Base-by-base conservation (phyloP, 169 alveolate species). In the Amoebophrya sp. region DNA sequence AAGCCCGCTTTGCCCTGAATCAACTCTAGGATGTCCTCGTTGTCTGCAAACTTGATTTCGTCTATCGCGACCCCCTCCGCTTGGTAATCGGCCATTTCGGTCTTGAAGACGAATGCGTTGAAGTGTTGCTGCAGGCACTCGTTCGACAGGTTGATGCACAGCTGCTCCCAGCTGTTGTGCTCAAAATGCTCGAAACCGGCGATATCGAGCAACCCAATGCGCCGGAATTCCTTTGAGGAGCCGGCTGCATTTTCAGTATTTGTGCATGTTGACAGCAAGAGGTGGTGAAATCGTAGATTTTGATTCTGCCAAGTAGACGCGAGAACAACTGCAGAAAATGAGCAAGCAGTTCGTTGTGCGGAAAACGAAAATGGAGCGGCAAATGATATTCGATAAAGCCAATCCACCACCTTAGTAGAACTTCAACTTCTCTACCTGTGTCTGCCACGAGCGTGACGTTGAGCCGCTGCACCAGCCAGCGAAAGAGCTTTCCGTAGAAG, bases 111-210 rank as follows among this genome's bases (percentile, higher is more conserved):
- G 33, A 66, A 66, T 3, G 38, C 88, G 35, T 25, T 25, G 33
- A 7, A 7, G 35, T 25, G 88, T 25, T 66, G 88, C 35, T 25
- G 88, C 88, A 66, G 88, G 88, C 88, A 66, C 88, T 7, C 88
- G 88, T 66, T 98, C n/a, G 99, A 97, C 92, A 97, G 98, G 94
- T 98, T 98, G 93, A 98, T 98, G 93, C 97, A 97, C 92, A 98
- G 93, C 94, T 98, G 98, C 93, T 98, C 99, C 83, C 98, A 97
- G 88, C 98, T 95, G 95, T 98, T 98, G 91, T 96, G 96, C 93
- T 97, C 96, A 93, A 98, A 97, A 66, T 96, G 97, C 95, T 98
- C 99, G 94, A 98, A 98, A 0, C 99, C 99, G 94, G 97, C 98
- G 39, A 98, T 98, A 95, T 98, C 99, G 32, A 98, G 94, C 32